These are phyloP conservation scores for Cetraspora pellucida DNA, from an alignment of 192 early-diverging fungal genomes.

Conservation along the genomic window DNA sequence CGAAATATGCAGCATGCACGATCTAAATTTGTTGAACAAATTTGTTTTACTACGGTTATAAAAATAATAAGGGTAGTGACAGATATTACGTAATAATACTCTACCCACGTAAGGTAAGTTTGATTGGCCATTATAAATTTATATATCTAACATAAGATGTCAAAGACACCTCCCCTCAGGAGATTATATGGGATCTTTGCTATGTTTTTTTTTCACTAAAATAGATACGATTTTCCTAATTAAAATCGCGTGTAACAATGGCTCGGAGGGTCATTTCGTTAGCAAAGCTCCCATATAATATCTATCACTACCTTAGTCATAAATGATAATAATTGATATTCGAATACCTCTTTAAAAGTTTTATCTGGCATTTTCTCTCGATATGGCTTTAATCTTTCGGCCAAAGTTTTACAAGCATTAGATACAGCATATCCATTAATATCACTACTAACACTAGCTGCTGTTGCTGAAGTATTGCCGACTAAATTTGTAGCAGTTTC, in stretches of 20 bases:
- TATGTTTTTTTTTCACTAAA: too few relatives aligned
- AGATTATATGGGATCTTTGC: too few relatives aligned
- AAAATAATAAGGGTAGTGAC: not conserved
- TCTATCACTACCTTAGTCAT: too few relatives aligned
- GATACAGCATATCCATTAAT: conserved; percentile 82
- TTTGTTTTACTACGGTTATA: not conserved
- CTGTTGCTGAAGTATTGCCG: conserved; percentile 79
- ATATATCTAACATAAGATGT: too few relatives aligned
- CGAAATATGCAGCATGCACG: conserved; percentile 70
- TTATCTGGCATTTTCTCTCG: conserved; percentile 58
- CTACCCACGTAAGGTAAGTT: too few relatives aligned
- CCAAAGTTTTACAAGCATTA: conserved; percentile 75
- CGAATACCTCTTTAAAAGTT: conserved; percentile 55
- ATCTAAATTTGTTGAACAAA: conserved; percentile 45
- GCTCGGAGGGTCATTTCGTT: too few relatives aligned
- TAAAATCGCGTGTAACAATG: too few relatives aligned
- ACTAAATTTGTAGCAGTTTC: conserved; percentile 77
- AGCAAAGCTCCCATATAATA: too few relatives aligned
- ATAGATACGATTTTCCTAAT: too few relatives aligned
- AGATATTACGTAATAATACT: too few relatives aligned
- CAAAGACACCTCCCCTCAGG: too few relatives aligned
- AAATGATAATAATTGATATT: not conserved
- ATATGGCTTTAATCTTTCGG: conserved; percentile 71
- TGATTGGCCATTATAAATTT: too few relatives aligned
- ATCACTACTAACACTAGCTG: conserved; percentile 78